Conservation (phyloP, 2,329 filamentous ascomycete genomes). For the Colletotrichum siamense region DNA sequence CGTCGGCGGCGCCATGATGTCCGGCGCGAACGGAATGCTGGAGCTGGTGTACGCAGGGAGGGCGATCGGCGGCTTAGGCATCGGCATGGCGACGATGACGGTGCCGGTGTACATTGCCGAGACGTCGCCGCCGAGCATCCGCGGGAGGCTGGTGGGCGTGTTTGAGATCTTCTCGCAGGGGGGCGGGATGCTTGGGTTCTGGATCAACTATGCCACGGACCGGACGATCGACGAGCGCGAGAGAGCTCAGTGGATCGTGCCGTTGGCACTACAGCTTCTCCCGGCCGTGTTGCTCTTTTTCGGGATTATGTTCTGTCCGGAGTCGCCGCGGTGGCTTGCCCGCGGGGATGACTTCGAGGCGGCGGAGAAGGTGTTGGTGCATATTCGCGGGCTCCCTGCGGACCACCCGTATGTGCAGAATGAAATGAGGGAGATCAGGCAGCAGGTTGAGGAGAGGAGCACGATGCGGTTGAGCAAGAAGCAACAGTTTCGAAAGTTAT, state of each 20-base stretch:
- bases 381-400: constrained; percentile 41
- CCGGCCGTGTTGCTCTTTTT: constrained; percentile 40
- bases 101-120: constrained; percentile 66
- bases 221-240: constrained; percentile 21
- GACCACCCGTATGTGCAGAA: constrained; percentile 44
- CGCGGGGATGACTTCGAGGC: constrained; percentile 40
- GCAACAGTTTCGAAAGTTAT: constrained; percentile 27
- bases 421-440: constrained; percentile 41
- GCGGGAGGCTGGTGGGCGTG: constrained; percentile 57
- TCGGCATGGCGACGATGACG: constrained; percentile 54
- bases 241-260: constrained; percentile 45
- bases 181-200: constrained; percentile 55
- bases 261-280: constrained; percentile 45
- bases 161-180: constrained; percentile 57
- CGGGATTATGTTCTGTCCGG: constrained; percentile 37
- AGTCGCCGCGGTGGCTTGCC: constrained; percentile 41
- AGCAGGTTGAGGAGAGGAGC: constrained; percentile 56
- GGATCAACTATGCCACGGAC: constrained; percentile 34
- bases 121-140: constrained; percentile 55
- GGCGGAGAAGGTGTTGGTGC: constrained; percentile 40
- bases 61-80: constrained; percentile 55
- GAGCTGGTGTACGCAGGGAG: constrained; percentile 62
- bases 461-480: constrained; percentile 29
- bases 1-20: constrained; percentile 53
- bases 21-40: constrained; percentile 37